These are phyloP conservation scores for Gryganskiella cystojenkinii DNA, from an alignment of 192 early-diverging fungal species.

Conservation along the genomic window DNA sequence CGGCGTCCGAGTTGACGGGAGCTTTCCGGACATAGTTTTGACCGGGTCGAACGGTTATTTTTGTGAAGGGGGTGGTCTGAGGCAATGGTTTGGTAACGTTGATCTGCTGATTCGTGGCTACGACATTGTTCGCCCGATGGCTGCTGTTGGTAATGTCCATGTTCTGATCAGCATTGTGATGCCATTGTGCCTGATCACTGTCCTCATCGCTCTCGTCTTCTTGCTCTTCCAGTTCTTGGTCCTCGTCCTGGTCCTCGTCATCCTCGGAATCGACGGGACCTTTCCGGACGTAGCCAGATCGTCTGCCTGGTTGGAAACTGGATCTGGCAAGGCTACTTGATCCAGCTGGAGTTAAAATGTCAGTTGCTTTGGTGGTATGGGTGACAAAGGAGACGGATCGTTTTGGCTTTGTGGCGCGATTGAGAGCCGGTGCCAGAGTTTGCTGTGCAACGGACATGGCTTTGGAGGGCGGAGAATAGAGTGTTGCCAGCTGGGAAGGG, in stretches of 20 bases:
- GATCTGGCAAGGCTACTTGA: slow-evolving; percentile 6
- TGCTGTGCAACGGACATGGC: not conserved
- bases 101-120: not conserved
- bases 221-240: slow-evolving; percentile 1
- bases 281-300: slow-evolving; percentile 32
- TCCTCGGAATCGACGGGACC: slow-evolving; percentile 27
- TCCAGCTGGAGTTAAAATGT: not conserved
- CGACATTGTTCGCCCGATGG: not conserved
- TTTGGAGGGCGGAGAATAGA: not conserved
- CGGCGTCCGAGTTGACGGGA: slow-evolving; percentile 40
- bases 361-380: slow-evolving; percentile 1
- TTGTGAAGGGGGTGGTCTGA: not conserved
- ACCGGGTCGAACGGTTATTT: slow-evolving; percentile 12
- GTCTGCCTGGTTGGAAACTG: slow-evolving; percentile 26
- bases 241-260: not conserved
- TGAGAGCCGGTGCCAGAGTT: slow-evolving; percentile 10
- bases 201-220: not conserved
- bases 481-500: too few species aligned
- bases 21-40: slow-evolving; percentile 46
- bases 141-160: not conserved
- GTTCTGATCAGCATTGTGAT: not conserved
- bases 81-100: not conserved
- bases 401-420: slow-evolving; percentile 26
- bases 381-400: slow-evolving; percentile 36
- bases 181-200: not conserved